Evolutionary conservation across 2,329 filamentous ascomycete genomes (phyloP), one percentile per base, ranked within the genome.

Genomic region (Teratosphaeria gauchensis): DNA sequence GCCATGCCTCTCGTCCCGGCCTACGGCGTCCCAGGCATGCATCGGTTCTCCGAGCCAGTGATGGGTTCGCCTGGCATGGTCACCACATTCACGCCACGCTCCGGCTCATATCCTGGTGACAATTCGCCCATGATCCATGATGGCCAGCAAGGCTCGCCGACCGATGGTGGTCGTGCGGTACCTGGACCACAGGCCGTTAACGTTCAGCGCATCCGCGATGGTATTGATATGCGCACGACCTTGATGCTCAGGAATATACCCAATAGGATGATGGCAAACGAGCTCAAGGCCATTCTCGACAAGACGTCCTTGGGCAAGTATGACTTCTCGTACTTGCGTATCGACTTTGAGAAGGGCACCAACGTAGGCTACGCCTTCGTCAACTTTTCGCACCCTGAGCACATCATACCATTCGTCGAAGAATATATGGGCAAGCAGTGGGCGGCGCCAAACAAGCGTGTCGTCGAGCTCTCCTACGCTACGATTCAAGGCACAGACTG

Each of bases 321-420:
- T 71, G 92, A 97, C 70, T 97, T 97, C 73, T 85, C 95, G 79
- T 99, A 99, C 72, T 77, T 97, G 56, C 86, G 94, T 46, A 97
- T 97, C 66, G 83, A 84, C 63, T 79, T 73, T 62, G 64, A 72
- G 57, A 73, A 74, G 42, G 71, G 60, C 56, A 69, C 63, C 62
- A 95, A 91, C 71, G 92, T 97, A 59, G 94, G 94, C 53, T 97
- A 97, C 73, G 92, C 91, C 0, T 99, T 97, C 74, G 90, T 99
- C 76, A 96, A 99, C 74, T 96, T 97, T 66, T 83, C 86, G 51
- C 85, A 91, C 71, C 84, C 89, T 0, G 77, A 87, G 60, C 84
- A 89, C 71, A 90, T 94, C 60, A 83, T 90, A 57, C 78, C 85
- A 12, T 68, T 72, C 60, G 89, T 92, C 59, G 82, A 90, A 56